A percentile compares a stretch with the other conserved stretches of the same genome.
phyloP scores from a whole-genome alignment of 1,139 yeast genomes.

The Suhomyces atakaporum region DNA sequence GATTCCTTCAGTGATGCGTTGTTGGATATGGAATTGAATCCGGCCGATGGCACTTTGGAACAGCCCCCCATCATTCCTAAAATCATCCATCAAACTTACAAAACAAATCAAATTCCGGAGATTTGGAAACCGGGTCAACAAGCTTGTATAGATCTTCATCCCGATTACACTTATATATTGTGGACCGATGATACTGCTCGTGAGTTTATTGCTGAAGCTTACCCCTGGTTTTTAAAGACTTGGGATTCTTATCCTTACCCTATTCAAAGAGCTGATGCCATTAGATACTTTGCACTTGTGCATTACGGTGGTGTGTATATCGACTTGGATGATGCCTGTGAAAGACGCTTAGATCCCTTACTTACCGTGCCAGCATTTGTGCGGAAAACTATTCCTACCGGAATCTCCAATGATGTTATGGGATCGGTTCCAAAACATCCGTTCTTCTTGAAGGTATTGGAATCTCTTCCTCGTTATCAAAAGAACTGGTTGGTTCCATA shows the following conservation, averaged over 20 bases:
- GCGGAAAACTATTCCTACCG: conserved; percentile 86
- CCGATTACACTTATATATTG: conserved; percentile 80
- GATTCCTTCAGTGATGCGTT: conserved; percentile 68
- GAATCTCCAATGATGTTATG: conserved; percentile 91
- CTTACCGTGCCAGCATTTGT: conserved; percentile 83
- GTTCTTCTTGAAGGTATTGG: conserved; percentile 71
- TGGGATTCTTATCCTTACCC: conserved; percentile 80
- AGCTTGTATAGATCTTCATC: conserved; percentile 74
- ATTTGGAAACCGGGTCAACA: conserved; percentile 79
- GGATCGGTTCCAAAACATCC: conserved; percentile 88
- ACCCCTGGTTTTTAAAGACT: conserved; percentile 82
- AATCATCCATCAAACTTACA: conserved; percentile 92
- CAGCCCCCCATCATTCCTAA: conserved; percentile 71
- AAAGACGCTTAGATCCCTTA: conserved; percentile 73
- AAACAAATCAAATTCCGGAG: conserved; percentile 73
- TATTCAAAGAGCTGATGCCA: conserved; percentile 91
- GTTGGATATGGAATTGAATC: conserved; percentile 57
- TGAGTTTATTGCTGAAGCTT: conserved; percentile 73
- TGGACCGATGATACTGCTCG: conserved; percentile 91
- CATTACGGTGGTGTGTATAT: conserved; percentile 91
- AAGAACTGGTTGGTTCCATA: conserved; percentile 82
- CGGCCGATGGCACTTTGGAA: conserved; percentile 39
- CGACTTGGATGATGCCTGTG: conserved; percentile 89
- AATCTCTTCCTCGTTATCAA: conserved; percentile 62
- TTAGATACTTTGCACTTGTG: conserved; percentile 78